Base-by-base conservation (phyloP, 148 eudicot species). In the Limonium bicolor region DNA sequence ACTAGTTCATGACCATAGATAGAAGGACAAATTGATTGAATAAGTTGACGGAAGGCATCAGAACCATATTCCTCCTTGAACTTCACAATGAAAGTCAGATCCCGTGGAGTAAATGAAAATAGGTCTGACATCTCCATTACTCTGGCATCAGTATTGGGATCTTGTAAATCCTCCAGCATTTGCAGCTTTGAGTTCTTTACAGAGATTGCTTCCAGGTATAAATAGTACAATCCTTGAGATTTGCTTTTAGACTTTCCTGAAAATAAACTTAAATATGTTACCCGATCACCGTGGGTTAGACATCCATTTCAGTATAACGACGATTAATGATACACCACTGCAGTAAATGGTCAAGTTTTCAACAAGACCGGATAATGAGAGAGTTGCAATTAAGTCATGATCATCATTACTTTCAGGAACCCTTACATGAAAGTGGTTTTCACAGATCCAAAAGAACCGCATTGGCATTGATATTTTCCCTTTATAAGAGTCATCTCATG, bases 1-100 rank as follows among this genome's bases (percentile, higher is more conserved):
- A 92, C 95, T 58, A 92, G 82, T 58, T 92, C 99, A 43, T 92
- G 99, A 46, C 99, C 99, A 56, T 78, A 92, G 46, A 92, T 92
- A 59, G 95, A 85, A 49, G 95, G 95, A 57, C 99, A 92, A 51
- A 85, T 56, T 50, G 99, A 92, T 51, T 85, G 99, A 55, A 81
- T 69, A 39, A 92, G 67, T 56, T 85, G 99, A 11, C 86, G 82
- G 20, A 92, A 92, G 30, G 74, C 60, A 59, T 78, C 86, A 40
- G 86, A 52, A 62, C 95, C 86, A 61, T 85, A 61, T 63, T 85
- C 94, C 55, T 69, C 69, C 0, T 68, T 59, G 62, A 78, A 92
- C 61, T 78, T 78, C 11, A 75, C 85, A 52, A 92, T 65, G 51
- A 92, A 92, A 56, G 85, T 88, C 60, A 84, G 51, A 73, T 92